These are phyloP conservation scores for Oidiodendron maius DNA, from an alignment of 495 filamentous ascomycete species.

Conservation along the genomic window DNA sequence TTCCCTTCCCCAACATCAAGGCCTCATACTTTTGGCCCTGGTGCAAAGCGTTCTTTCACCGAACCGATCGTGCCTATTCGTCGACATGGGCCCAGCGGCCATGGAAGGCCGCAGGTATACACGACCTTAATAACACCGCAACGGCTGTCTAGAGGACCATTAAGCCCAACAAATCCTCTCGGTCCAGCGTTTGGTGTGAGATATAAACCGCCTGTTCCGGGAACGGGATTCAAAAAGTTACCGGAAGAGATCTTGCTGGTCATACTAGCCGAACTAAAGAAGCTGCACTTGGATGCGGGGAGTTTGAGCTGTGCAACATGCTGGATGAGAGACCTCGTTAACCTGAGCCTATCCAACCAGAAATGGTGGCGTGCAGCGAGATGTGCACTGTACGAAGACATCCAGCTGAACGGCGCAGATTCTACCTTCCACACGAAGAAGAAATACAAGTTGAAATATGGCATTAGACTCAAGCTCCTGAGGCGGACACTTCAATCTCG, in stretches of 20 bases:
- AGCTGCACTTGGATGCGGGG: constrained; percentile 34
- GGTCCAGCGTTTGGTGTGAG: not conserved
- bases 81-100: constrained; percentile 10
- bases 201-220: constrained; percentile 18
- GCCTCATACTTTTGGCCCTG: not conserved
- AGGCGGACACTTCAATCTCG: constrained; percentile 69
- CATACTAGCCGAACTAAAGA: constrained; percentile 41
- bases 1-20: not conserved
- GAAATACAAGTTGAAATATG: constrained; percentile 60
- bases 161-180: not conserved
- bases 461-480: constrained; percentile 66
- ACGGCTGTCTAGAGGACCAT: not conserved
- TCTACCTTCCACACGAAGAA: constrained; percentile 56
- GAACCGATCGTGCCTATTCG: constrained; percentile 7
- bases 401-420: constrained; percentile 62
- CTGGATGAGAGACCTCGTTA: constrained; percentile 69
- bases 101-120: constrained; percentile 6
- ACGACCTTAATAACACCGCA: constrained; percentile 10
- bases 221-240: constrained; percentile 47
- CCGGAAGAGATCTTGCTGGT: constrained; percentile 53
- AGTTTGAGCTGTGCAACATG: constrained; percentile 62
- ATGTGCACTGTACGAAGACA: constrained; percentile 61
- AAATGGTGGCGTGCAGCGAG: constrained; percentile 64
- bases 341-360: constrained; percentile 58
- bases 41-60: constrained; percentile 1